Base-by-base conservation (phyloP, 2,329 filamentous ascomycete genomes). In the Ascomycota sp. region DNA sequence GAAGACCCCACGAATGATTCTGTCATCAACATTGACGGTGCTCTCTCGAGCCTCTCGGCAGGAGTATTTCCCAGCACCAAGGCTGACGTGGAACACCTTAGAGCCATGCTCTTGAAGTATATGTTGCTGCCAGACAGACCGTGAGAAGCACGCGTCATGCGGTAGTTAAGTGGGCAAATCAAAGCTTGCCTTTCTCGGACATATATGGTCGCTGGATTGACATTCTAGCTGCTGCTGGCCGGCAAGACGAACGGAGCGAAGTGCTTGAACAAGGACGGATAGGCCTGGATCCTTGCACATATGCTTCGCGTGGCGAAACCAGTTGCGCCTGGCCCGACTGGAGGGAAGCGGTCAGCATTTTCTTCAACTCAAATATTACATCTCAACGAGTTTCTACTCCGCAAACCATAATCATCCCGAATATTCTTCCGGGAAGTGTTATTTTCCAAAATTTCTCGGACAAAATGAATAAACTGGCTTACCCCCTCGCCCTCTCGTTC, bases 211-310 rank as follows among this genome's bases (percentile, higher is more conserved):
- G 89, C 29, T 94, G 82, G 80, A 78, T 94, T 28, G 72, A 94
- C 47, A 67, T 95, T 11, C 61, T 94, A 29, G 86, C 85, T 7
- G 58, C 89, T 7, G 71, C 69, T 11, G 73, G 73, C 9, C 63
- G 63, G 3, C 51, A 56, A 3, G 65, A 70, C 30, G 77, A 85
- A 45, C 69, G 78, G 27, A 76, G 74, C 35, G 86, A 95, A 45
- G 73, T 95, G 3, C 54, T 80, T 1, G 89, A 98, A 46, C 86
- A 95, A 53, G 89, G 83, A 2, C 74, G 71, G 36, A 85, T 82
- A 48, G 89, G 89, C 1, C 61, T 94, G 4, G 82, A 93, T 42
- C 68, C 69, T 9, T 66, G 63, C 62, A 63, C 56, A 0, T 57
- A 60, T 34, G 53, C 52, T 30, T 53, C 54, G 15, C 57, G 65